Conservation (phyloP, 1,139 yeast genomes). For the Diutina neorugosa region DNA sequence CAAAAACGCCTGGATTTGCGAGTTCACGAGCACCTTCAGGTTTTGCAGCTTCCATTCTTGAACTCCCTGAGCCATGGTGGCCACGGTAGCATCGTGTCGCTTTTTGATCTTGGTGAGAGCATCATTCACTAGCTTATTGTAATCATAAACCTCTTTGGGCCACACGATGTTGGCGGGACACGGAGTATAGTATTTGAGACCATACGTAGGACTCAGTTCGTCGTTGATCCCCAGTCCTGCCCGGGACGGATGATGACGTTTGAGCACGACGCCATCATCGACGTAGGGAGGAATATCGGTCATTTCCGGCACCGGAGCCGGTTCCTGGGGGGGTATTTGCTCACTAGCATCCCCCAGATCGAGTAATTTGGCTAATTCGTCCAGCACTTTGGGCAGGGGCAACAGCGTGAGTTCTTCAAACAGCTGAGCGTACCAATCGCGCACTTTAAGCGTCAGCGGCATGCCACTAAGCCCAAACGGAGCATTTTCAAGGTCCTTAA, state of each 20-base stretch:
- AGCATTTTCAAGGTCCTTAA: constrained; percentile 69
- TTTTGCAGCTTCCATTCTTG: constrained; percentile 71
- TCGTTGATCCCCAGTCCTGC: constrained; percentile 8
- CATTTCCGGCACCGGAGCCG: constrained; percentile 13
- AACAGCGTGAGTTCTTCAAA: constrained; percentile 66
- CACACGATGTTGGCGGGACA: constrained; percentile 41
- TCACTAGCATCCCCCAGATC: constrained; percentile 1
- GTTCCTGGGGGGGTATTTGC: constrained; percentile 5
- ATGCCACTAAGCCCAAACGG: constrained; percentile 64
- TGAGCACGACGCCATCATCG: constrained; percentile 44
- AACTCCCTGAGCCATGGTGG: constrained; percentile 88
- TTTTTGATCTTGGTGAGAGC: constrained; percentile 61
- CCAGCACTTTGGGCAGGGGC: constrained; percentile 36
- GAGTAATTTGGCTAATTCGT: constrained; percentile 25
- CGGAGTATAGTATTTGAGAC: constrained; percentile 48
- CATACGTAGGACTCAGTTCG: constrained; percentile 24
- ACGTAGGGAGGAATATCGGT: constrained; percentile 13
- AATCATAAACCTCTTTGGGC: constrained; percentile 69
- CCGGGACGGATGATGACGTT: constrained; percentile 12
- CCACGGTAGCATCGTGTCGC: constrained; percentile 87
- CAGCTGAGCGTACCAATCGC: constrained; percentile 86
- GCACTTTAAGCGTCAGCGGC: constrained; percentile 67
- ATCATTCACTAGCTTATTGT: constrained; percentile 56
- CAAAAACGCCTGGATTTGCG: constrained; percentile 63
- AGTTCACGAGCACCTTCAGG: constrained; percentile 36